Evolutionary conservation across 2,329 filamentous ascomycete species (phyloP).

Genomic region (Microcyclospora tardicrescens): DNA sequence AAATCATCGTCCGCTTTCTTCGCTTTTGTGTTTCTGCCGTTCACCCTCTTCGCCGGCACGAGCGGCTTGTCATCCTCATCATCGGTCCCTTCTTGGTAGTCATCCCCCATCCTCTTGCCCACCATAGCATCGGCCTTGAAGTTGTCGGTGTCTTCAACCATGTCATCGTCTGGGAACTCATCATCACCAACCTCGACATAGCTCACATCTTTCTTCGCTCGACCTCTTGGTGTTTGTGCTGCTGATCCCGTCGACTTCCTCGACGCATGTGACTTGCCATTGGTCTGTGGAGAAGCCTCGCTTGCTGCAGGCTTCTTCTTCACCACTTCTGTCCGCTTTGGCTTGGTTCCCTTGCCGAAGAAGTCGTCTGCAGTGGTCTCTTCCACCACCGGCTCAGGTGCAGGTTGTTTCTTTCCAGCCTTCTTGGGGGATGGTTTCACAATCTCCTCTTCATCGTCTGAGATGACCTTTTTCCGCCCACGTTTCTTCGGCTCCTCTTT

Average conservation of each 20-base stretch:
- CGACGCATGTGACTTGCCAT: constrained; percentile 21
- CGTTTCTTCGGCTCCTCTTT: constrained; percentile 32
- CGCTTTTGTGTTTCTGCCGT: constrained; percentile 22
- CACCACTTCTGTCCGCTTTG: constrained; percentile 34
- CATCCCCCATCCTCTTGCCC: constrained; percentile 46
- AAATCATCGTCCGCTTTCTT: constrained; percentile 22
- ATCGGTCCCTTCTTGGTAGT: constrained; percentile 53
- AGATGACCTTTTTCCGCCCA: constrained; percentile 53
- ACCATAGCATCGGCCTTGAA: constrained; percentile 60
- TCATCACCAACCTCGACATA: constrained; percentile 23
- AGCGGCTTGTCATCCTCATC: constrained; percentile 55
- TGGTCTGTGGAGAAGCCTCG: constrained; percentile 2
- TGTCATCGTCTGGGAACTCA: constrained; percentile 27
- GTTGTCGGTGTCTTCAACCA: constrained; percentile 57
- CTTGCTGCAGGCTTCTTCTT: constrained; percentile 10
- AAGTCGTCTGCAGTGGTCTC: constrained; percentile 50
- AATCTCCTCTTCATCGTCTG: constrained; percentile 68
- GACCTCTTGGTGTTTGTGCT: constrained; percentile 23
- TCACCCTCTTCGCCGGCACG: constrained; percentile 31
- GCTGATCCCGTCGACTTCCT: constrained; percentile 21
- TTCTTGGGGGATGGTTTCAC: constrained; percentile 40
- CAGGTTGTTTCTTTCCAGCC: constrained; percentile 30
- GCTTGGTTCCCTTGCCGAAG: constrained; percentile 44
- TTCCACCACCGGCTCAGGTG: constrained; percentile 24
- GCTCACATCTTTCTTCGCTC: constrained; percentile 30